phyloP scores from a whole-genome alignment of 352 stramenopile species.

The Pythium monospermum region DNA sequence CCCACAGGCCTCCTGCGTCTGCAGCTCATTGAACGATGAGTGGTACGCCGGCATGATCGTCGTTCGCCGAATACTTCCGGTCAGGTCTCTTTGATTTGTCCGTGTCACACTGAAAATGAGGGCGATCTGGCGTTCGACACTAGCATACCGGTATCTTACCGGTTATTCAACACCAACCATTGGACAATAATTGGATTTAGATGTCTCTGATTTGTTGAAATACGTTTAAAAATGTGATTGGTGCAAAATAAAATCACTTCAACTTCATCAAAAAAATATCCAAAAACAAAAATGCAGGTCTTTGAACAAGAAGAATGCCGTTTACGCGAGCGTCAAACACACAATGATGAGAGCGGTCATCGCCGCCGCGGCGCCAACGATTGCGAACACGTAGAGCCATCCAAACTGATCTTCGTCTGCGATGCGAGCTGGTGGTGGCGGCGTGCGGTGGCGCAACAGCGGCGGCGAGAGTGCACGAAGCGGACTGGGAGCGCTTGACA shows the following conservation, averaged over 20 bases:
- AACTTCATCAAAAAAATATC: not conserved
- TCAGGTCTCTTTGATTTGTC: not conserved
- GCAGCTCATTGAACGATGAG: conserved; percentile 78
- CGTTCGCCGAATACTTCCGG: not conserved
- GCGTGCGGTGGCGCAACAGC: too few species aligned
- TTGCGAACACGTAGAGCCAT: too few species aligned
- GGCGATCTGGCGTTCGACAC: not conserved
- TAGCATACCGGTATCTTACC: not conserved
- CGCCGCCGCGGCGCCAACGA: not conserved
- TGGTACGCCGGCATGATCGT: conserved; percentile 89
- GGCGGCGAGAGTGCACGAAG: too few species aligned
- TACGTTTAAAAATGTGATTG: not conserved
- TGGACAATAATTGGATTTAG: not conserved
- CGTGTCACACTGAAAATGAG: not conserved
- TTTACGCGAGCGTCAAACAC: too few species aligned
- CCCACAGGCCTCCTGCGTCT: conserved; percentile 72
- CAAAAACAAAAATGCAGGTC: not conserved
- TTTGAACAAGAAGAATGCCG: too few species aligned
- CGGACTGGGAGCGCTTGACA: too few species aligned
- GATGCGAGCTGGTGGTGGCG: too few species aligned
- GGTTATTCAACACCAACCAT: not conserved
- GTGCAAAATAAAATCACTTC: not conserved
- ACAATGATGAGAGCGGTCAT: too few species aligned
- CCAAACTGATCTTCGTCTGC: too few species aligned
- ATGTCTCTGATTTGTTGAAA: conserved; percentile 5